phyloP scores from a whole-genome alignment of 805 yeast genomes.

The Diddensiella caesifluorescens region DNA sequence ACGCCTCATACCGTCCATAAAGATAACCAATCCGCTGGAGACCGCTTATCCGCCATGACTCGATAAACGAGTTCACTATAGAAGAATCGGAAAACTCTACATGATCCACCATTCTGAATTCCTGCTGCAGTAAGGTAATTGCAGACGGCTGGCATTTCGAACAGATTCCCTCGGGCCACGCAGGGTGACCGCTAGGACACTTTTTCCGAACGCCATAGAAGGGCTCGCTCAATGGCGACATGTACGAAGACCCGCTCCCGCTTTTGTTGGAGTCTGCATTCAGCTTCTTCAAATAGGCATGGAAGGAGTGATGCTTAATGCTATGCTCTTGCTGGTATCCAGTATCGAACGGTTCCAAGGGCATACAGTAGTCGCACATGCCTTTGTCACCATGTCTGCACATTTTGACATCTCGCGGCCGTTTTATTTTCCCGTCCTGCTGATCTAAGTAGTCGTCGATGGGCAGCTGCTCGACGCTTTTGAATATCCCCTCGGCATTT shows the following conservation, averaged over 20 bases:
- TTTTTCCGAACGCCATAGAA: slow-evolving; percentile 52
- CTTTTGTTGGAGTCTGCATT: slow-evolving; percentile 62
- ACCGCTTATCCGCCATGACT: slow-evolving; percentile 87
- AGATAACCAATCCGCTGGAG: slow-evolving; percentile 80
- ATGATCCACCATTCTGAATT: slow-evolving; percentile 94
- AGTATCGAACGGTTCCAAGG: slow-evolving; percentile 91
- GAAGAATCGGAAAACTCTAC: slow-evolving; percentile 78
- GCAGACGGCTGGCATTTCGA: slow-evolving; percentile 97
- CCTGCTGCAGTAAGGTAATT: slow-evolving; percentile 83
- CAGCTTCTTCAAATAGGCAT: slow-evolving; percentile 70
- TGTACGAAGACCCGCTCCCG: slow-evolving; percentile 54
- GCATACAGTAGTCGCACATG: slow-evolving; percentile 97
- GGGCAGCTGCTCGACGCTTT: slow-evolving; percentile 46
- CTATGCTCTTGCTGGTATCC: slow-evolving; percentile 66
- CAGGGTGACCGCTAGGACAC: slow-evolving; percentile 78
- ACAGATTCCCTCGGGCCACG: slow-evolving; percentile 94
- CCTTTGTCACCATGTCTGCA: slow-evolving; percentile 91
- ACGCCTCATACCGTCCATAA: slow-evolving; percentile 74
- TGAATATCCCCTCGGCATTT: slow-evolving; percentile 19
- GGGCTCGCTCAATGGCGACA: slow-evolving; percentile 73
- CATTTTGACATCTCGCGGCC: slow-evolving; percentile 49
- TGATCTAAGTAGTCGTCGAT: slow-evolving; percentile 65
- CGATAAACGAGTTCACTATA: slow-evolving; percentile 77
- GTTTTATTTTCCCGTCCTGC: slow-evolving; percentile 64
- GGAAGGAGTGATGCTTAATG: slow-evolving; percentile 85